A percentile compares a stretch with the other conserved stretches of the same genome.
Evolutionary conservation across 768 basidiomycete genomes (phyloP).

Genomic region (Phanerochaete carnosa): DNA sequence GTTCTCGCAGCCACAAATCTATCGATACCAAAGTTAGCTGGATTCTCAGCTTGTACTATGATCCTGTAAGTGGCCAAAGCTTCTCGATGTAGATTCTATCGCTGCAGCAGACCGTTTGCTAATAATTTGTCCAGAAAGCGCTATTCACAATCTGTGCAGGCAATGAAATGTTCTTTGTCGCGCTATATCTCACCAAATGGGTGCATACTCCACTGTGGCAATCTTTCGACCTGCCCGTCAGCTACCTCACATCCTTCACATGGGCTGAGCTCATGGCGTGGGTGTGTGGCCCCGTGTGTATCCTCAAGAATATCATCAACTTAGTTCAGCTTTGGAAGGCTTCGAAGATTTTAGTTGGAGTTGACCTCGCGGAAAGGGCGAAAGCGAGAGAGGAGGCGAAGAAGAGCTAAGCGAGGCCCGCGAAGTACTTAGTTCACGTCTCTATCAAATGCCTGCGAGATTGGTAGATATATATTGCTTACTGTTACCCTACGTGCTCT

Average conservation of each 20-base stretch:
- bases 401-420: neutral
- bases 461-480: constrained; percentile 11
- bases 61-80: constrained; percentile 60
- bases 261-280: constrained; percentile 75
- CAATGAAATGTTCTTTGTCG: constrained; percentile 95
- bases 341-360: constrained; percentile 88
- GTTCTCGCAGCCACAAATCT: constrained; percentile 88
- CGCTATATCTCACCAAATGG: constrained; percentile 92
- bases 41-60: constrained; percentile 92
- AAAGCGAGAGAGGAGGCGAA: constrained; percentile 47
- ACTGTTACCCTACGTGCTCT: constrained; percentile 2
- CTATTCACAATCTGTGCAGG: constrained; percentile 92
- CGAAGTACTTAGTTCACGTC: constrained; percentile 6
- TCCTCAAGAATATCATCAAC: constrained; percentile 89
- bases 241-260: constrained; percentile 43
- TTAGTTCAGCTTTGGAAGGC: constrained; percentile 98
- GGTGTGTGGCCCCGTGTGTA: constrained; percentile 62
- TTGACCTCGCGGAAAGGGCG: constrained; percentile 85
- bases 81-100: neutral
- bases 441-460: neutral
- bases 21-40: constrained; percentile 91
- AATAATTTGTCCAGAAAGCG: constrained; percentile 48
- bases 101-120: neutral
- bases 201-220: constrained; percentile 65
- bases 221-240: constrained; percentile 23